Base-by-base conservation (phyloP, 2,329 filamentous ascomycete species). In the Trichoderma asperellum region DNA sequence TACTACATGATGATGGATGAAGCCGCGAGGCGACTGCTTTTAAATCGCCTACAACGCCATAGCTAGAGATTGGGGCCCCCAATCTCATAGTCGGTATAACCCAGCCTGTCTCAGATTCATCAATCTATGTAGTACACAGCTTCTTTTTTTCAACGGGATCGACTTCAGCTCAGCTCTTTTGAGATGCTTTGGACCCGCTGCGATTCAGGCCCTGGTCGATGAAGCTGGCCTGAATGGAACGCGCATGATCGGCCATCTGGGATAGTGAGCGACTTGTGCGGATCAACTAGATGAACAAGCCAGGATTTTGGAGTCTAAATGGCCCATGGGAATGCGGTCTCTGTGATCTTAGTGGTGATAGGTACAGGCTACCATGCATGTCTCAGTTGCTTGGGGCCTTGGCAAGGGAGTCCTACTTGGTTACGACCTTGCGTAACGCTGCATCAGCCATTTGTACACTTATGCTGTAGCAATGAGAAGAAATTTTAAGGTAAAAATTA, bases 221-320 rank as follows among this genome's bases (percentile, higher is more conserved):
- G 61, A 55, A 24, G 21, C n/a, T 55, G 8, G 32, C 61, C 61
- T 8, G 61, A 49, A 64, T 64, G 49, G 34, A 64, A 64, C 40
- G 47, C 18, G 32, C 49, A 64, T 27, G 32, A 53, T 64, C 43
- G 29, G 4, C 29, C 59, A 62, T 62, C 43, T 62, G 49, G 37
- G 24, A 21, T 16, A 18, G 3, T 53, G 37, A 35, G 10, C 5
- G 43, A 43, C 34, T 62, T 35, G 59, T 18, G 43, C 27, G 35
- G 59, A 35, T 62, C 29, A 27, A 12, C n/a, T 52, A 62, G n/a
- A 34, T 35, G 12, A 21, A 11, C 29, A 18, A 55, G 47, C 49
- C 2, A 14, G 32, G 16, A 27, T 64, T 56, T 43, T 8, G 16
- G 40, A 37, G 34, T 16, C 34, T n/a, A 56, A 56, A 5, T 56